These are phyloP conservation scores for Lichenothelia convexa DNA, from an alignment of 495 filamentous ascomycete genomes.

Conservation along the genomic window DNA sequence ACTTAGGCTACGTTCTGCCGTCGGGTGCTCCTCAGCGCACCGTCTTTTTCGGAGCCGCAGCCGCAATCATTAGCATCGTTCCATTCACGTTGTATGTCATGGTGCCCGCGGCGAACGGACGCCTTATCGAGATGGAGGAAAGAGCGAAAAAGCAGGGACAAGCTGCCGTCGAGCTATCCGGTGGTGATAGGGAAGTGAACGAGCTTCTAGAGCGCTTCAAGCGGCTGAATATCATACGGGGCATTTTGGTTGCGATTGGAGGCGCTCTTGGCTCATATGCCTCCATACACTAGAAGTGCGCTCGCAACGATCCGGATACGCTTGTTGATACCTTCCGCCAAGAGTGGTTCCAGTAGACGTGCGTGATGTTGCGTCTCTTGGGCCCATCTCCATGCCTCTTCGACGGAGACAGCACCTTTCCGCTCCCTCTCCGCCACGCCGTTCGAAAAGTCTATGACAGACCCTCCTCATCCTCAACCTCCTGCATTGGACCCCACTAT, in stretches of 20 bases:
- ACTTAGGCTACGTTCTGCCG: conserved; percentile 2
- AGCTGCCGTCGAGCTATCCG: conserved; percentile 2
- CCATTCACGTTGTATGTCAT: conserved; percentile 4
- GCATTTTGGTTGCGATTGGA: conserved; percentile 3
- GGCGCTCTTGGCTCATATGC: conserved; percentile 5
- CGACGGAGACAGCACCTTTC: no score
- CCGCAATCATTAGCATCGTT: conserved; percentile 3
- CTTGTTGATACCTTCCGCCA: no score
- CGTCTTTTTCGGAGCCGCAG: conserved; percentile 6
- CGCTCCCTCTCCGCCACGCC: no score
- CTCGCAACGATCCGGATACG: no score
- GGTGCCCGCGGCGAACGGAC: conserved; percentile 5
- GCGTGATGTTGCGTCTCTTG: no score
- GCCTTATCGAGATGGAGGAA: conserved; percentile 6
- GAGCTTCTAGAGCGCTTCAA: conserved; percentile 7
- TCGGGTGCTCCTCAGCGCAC: background rate
- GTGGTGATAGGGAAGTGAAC: conserved; percentile 3
- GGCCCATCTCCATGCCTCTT: no score
- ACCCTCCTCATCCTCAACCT: no score
- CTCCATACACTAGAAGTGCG: no score
- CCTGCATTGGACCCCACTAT: no score
- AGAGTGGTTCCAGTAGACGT: no score
- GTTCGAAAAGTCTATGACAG: no score
- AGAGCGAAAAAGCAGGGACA: conserved; percentile 3
- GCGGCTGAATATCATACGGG: conserved; percentile 5